A percentile compares a stretch with the other conserved stretches of the same genome.
Evolutionary conservation across 1,284 basidiomycete species (phyloP).

Genomic region (Rhodotorula mucilaginosa): DNA sequence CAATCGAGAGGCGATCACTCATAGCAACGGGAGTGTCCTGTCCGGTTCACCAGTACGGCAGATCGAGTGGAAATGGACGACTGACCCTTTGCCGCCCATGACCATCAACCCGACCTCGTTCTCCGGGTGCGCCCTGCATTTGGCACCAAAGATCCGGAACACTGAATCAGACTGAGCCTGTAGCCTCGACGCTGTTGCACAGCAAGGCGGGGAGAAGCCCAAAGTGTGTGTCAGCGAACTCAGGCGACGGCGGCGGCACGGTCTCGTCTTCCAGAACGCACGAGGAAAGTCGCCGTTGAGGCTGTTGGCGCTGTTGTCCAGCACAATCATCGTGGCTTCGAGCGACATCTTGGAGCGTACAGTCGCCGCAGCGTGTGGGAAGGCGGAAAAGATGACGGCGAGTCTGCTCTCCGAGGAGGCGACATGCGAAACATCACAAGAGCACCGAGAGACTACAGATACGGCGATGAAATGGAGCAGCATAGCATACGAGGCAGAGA

Average conservation of each 20-base stretch:
- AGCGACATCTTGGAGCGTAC: constrained; percentile 68
- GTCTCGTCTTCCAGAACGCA: not conserved
- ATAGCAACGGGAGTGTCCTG: not conserved
- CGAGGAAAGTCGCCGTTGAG: constrained; percentile 89
- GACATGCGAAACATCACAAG: no score
- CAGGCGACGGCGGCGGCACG: not conserved
- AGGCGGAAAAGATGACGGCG: not conserved
- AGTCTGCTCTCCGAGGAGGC: not conserved
- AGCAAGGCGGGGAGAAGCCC: not conserved
- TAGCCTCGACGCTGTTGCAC: constrained; percentile 53
- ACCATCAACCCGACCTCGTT: constrained; percentile 97
- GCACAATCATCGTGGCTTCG: constrained; percentile 82
- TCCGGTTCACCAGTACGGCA: no score
- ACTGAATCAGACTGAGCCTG: constrained; percentile 90
- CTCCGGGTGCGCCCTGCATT: constrained; percentile 94
- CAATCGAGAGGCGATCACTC: no score
- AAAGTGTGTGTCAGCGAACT: not conserved
- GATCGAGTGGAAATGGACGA: no score
- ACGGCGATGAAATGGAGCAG: no score
- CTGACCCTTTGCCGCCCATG: constrained; percentile 82
- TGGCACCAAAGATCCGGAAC: constrained; percentile 84
- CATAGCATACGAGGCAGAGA: no score
- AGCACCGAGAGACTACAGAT: no score
- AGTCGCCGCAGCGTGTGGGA: not conserved
- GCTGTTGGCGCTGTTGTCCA: constrained; percentile 51